Conservation (phyloP, 768 basidiomycete genomes). For the Tephrocybe sp. region DNA sequence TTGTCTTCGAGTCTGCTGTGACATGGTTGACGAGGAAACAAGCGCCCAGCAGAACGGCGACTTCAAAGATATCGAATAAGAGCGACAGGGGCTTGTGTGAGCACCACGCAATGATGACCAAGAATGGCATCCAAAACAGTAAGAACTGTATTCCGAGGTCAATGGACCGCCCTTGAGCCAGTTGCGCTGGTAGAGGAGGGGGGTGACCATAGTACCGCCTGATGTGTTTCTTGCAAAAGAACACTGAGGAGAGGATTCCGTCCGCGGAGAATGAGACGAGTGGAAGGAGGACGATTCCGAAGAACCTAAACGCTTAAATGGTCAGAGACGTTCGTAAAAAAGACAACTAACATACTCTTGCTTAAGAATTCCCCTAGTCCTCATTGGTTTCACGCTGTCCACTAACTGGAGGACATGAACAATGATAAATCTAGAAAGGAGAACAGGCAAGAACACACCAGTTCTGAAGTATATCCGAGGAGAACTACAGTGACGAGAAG, state of each 20-base stretch:
- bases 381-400: slow-evolving; percentile 56
- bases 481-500: slow-evolving; percentile 50
- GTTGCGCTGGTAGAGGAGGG: slow-evolving; percentile 38
- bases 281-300: slow-evolving; percentile 69
- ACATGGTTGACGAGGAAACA: slow-evolving; percentile 79
- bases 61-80: slow-evolving; percentile 70
- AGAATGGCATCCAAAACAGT: slow-evolving; percentile 78
- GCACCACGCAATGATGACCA: slow-evolving; percentile 70
- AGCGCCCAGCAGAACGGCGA: slow-evolving; percentile 60
- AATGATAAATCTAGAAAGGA: neutral
- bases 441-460: slow-evolving; percentile 36
- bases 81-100: slow-evolving; percentile 53
- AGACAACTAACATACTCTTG: slow-evolving; percentile 38
- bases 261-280: slow-evolving; percentile 73
- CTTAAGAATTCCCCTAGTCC: slow-evolving; percentile 34
- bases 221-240: slow-evolving; percentile 45
- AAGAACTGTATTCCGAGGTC: slow-evolving; percentile 76
- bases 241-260: slow-evolving; percentile 54
- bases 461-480: slow-evolving; percentile 68
- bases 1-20: slow-evolving; percentile 73
- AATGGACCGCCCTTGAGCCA: slow-evolving; percentile 69
- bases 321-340: neutral
- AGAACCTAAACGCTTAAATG: slow-evolving; percentile 46
- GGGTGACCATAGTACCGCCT: slow-evolving; percentile 36
- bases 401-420: slow-evolving; percentile 43